These are phyloP conservation scores for Comarum palustre DNA, from an alignment of 306 rosid species.

Conservation along the genomic window DNA sequence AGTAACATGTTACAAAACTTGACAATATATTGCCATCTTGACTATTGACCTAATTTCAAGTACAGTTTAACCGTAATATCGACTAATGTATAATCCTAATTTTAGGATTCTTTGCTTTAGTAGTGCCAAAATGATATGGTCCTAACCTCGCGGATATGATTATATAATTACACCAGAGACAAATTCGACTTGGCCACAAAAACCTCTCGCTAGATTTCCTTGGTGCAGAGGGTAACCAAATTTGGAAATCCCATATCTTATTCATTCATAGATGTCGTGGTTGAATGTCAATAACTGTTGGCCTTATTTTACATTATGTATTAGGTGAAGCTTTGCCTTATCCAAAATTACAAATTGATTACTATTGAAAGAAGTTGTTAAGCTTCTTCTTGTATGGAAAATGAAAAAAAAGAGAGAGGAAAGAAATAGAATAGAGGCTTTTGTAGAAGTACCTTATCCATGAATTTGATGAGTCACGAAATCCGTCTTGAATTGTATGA, in stretches of 20 bases:
- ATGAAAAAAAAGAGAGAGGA: neutral
- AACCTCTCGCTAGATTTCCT: neutral
- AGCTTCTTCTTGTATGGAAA: neutral
- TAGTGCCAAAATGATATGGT: neutral
- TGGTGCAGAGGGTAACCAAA: neutral
- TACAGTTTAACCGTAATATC: neutral
- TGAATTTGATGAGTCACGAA: neutral
- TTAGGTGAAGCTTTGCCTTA: neutral
- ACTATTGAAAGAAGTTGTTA: neutral
- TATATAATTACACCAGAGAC: neutral
- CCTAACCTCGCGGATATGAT: neutral
- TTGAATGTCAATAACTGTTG: slow-evolving; percentile 1
- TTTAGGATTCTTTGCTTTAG: neutral
- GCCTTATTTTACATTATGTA: neutral
- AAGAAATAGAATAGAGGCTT: neutral
- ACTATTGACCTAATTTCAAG: neutral
- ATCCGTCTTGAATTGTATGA: neutral
- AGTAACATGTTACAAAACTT: neutral
- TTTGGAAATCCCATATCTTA: neutral
- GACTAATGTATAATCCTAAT: neutral
- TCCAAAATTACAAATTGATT: neutral
- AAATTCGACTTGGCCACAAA: neutral
- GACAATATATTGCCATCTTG: neutral
- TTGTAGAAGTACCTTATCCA: neutral
- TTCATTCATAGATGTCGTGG: neutral